A percentile compares a stretch with the other conserved stretches of the same genome.
phyloP scores from a whole-genome alignment of 148 eudicot species.

The Euryodendron excelsum region DNA sequence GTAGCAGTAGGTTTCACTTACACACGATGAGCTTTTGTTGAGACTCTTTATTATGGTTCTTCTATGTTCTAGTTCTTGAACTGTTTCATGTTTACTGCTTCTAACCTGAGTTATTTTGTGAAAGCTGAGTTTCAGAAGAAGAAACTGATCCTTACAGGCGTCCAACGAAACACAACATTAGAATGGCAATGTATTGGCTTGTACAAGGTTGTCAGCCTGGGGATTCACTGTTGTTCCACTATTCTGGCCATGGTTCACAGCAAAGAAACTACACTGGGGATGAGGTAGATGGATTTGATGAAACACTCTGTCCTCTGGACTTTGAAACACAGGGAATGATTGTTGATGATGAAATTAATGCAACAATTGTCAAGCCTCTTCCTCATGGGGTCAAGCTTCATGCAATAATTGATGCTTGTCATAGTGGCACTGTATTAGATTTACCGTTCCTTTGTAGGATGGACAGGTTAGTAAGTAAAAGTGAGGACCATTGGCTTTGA shows the following conservation, averaged over 20 bases:
- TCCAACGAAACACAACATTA: constrained; percentile 54
- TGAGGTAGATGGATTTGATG: constrained; percentile 58
- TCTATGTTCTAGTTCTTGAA: neutral
- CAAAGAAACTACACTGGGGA: constrained; percentile 58
- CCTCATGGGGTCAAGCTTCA: constrained; percentile 53
- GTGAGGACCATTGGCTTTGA: too few species aligned
- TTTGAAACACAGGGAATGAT: constrained; percentile 60
- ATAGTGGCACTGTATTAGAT: constrained; percentile 58
- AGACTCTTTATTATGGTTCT: neutral
- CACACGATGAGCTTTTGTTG: neutral
- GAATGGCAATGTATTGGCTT: constrained; percentile 58
- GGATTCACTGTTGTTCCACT: constrained; percentile 53
- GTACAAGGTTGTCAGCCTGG: constrained; percentile 55
- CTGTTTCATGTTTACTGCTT: neutral
- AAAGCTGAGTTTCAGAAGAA: constrained; percentile 42
- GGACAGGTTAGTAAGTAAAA: constrained; percentile 36
- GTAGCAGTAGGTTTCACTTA: neutral
- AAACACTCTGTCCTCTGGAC: constrained; percentile 52
- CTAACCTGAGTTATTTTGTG: constrained; percentile 13
- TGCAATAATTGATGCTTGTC: constrained; percentile 58
- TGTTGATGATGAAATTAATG: constrained; percentile 52
- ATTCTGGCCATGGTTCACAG: constrained; percentile 57
- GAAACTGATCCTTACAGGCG: constrained; percentile 43
- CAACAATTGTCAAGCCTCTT: constrained; percentile 48
- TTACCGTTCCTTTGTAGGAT: constrained; percentile 54